Evolutionary conservation across 2,329 filamentous ascomycete genomes (phyloP), one percentile per base, ranked within the genome.

Genomic region (Ambrosiella beaveri): DNA sequence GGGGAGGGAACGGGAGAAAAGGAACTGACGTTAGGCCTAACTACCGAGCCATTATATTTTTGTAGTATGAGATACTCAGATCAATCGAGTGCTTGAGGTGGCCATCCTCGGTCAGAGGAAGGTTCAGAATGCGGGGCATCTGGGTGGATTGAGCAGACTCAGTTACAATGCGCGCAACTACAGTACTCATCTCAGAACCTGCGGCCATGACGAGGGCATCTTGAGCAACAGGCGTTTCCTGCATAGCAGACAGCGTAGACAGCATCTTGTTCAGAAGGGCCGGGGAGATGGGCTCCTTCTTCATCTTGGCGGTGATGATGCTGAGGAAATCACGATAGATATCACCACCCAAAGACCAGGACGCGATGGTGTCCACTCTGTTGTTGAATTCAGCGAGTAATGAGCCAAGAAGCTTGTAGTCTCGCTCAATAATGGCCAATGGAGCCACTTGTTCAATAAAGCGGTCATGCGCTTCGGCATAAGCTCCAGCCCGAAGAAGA

Each of bases 401-500:
- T 38, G 77, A 73, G 45, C 80, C 78, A 1, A 97, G 73, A 1
- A 76, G 77, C 17, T 78, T 76, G 65, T 88, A 91, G 67, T 96
- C 85, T 49, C 85, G 82, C 66, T 88, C 85, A 61, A 98, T 85
- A 62, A 98, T 79, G 9, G 88, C 81, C 36, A 78, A 75, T 0
- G 93, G 93, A 0, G 87, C 93, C 37, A 97, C 89, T 63, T 85
- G 78, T 62, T 81, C 80, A 61, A 85, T 80, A 57, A 98, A 84
- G 0, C 91, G 87, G 36, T 82, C 79, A 70, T 97, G 93, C 0
- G 93, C 93, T 67, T 93, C 87, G 37, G 81, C 75, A 69, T 82
- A 86, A 47, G 86, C 82, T 44, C 79, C 78, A 1, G 89, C 91
- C 54, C 82, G 81, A 60, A 97, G 77, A 11, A 98, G 81, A 65